These are phyloP conservation scores for Colletotrichum gigasporum DNA, from an alignment of 2,329 filamentous ascomycete species.

Conservation along the genomic window DNA sequence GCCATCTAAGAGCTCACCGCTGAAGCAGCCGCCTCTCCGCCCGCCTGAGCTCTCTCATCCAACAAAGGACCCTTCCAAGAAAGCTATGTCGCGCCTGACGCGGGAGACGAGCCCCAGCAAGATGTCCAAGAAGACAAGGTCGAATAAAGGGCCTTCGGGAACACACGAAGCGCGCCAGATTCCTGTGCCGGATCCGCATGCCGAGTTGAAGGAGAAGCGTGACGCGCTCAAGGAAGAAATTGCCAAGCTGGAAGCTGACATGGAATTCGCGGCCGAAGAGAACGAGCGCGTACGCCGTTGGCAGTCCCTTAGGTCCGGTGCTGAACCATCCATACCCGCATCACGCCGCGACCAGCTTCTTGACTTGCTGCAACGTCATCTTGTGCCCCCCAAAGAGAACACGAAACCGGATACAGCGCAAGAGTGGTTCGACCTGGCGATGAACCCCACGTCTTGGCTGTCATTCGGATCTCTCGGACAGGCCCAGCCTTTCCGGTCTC, in stretches of 20 bases:
- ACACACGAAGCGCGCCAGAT: constrained; percentile 53
- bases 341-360: constrained; percentile 50
- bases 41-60: constrained; percentile 32
- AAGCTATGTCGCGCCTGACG: constrained; percentile 23
- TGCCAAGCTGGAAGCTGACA: constrained; percentile 64
- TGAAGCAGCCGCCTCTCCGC: constrained; percentile 54
- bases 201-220: constrained; percentile 60
- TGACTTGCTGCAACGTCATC: constrained; percentile 51
- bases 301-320: constrained; percentile 47
- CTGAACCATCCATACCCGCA: constrained; percentile 37
- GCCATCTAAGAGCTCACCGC: constrained; percentile 56
- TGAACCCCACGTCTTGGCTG: constrained; percentile 61
- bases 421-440: constrained; percentile 57
- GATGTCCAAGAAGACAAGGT: background rate
- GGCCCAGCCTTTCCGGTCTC: constrained; percentile 35
- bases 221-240: constrained; percentile 66
- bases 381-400: constrained; percentile 47
- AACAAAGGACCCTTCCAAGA: constrained; percentile 25
- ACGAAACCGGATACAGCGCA: constrained; percentile 42
- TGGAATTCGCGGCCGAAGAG: constrained; percentile 65
- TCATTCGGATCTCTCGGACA: constrained; percentile 55
- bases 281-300: constrained; percentile 61
- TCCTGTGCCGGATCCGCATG: constrained; percentile 50
- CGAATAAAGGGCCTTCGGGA: constrained; percentile 9
- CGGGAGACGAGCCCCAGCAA: background rate